These are phyloP conservation scores for Amesomyces nigricolor DNA, from an alignment of 2,329 filamentous ascomycete genomes.

Conservation along the genomic window DNA sequence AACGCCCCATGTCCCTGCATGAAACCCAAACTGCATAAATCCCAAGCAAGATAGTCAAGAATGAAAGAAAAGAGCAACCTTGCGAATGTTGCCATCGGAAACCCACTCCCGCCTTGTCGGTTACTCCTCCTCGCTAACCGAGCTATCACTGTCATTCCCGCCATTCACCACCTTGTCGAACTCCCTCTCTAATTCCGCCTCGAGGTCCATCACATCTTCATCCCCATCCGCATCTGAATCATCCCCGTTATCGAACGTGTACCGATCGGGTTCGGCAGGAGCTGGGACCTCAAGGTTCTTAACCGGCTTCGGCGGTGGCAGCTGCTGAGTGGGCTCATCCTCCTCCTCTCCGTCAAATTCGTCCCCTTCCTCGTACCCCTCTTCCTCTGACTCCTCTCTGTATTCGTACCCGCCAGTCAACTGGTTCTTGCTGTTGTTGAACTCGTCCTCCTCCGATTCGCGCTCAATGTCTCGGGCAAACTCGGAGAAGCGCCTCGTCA, in stretches of 20 bases:
- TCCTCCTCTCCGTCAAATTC: constrained; percentile 18
- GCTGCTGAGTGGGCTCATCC: constrained; percentile 23
- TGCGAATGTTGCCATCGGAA: too few relatives aligned
- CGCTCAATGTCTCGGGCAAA: constrained; percentile 42
- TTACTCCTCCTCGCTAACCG: constrained; percentile 62
- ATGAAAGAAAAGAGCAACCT: too few relatives aligned
- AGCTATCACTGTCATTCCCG: constrained; percentile 56
- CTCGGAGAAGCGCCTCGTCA: constrained; percentile 46
- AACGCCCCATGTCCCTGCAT: constrained; percentile 1
- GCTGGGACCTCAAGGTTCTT: not conserved
- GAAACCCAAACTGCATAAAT: not conserved
- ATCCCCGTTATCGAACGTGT: constrained; percentile 30
- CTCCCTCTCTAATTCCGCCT: constrained; percentile 53
- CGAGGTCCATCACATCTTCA: constrained; percentile 34
- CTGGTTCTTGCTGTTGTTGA: not conserved
- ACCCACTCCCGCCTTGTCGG: too few relatives aligned
- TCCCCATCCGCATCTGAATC: constrained; percentile 9
- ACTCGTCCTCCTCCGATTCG: constrained; percentile 36
- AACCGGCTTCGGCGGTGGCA: not conserved
- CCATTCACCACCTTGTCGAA: constrained; percentile 31
- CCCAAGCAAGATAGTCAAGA: not conserved
- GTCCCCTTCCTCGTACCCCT: constrained; percentile 16
- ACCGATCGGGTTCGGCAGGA: constrained; percentile 28
- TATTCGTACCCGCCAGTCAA: constrained; percentile 29
- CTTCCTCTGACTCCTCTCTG: constrained; percentile 12